Percentiles rank a stretch among this genome's conserved stretches.
Evolutionary conservation across 169 alveolate genomes (phyloP).

Genomic region (Eimeria maxima): DNA sequence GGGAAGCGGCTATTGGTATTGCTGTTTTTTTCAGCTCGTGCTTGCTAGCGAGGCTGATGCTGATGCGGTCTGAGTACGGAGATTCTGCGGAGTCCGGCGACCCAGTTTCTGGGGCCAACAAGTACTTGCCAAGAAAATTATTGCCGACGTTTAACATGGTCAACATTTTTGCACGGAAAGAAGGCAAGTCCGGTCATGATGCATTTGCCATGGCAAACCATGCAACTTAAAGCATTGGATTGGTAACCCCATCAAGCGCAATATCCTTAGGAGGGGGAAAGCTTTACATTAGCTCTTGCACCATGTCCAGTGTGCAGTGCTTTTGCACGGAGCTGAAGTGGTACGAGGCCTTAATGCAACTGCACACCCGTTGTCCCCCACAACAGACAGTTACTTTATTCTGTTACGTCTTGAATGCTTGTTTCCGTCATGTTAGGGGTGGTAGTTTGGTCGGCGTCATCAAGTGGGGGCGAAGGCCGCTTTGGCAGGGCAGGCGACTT

Average conservation of each 20-base stretch:
- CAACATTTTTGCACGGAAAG: constrained; percentile 28
- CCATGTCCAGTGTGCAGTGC: neutral
- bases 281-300: neutral
- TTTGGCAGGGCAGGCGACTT: constrained; percentile 76
- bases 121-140: constrained; percentile 23
- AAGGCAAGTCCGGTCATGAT: constrained; percentile 12
- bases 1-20: neutral
- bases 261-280: neutral
- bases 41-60: constrained; percentile 73
- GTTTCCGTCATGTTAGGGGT: constrained; percentile 20
- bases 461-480: constrained; percentile 12
- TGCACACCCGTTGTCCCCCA: neutral
- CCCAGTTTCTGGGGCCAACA: constrained; percentile 46
- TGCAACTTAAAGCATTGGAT: neutral
- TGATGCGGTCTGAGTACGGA: constrained; percentile 46
- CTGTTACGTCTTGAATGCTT: neutral
- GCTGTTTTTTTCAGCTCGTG: constrained; percentile 4
- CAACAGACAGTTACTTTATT: neutral
- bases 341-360: neutral
- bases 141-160: constrained; percentile 72
- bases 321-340: neutral
- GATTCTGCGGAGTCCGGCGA: constrained; percentile 9
- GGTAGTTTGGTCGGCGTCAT: constrained; percentile 67
- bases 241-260: neutral
- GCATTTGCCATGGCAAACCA: neutral